phyloP scores from a whole-genome alignment of 2,329 filamentous ascomycete species.

The Sclerotinia trifoliorum region DNA sequence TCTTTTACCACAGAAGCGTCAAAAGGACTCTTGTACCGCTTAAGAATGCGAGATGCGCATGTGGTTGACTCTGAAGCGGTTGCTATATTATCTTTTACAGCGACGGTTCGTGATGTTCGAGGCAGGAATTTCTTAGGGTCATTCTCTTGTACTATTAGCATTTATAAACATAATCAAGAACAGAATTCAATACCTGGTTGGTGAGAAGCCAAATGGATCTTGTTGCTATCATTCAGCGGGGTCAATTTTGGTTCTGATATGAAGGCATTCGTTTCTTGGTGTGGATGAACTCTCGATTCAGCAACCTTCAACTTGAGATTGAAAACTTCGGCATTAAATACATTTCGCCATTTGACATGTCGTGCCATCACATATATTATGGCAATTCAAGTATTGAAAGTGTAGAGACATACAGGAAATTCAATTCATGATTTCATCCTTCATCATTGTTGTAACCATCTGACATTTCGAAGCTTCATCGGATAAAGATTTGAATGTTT shows the following conservation, averaged over 20 bases:
- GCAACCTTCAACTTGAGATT: not conserved
- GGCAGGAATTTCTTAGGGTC: not conserved
- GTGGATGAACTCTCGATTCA: slow-evolving; percentile 2
- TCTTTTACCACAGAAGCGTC: slow-evolving; percentile 76
- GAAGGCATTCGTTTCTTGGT: slow-evolving; percentile 21
- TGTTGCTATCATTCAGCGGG: not conserved
- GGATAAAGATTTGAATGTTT: slow-evolving; percentile 9
- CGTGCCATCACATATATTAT: slow-evolving; percentile 5
- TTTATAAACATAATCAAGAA: not conserved
- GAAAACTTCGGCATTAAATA: not conserved
- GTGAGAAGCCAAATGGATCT: not conserved
- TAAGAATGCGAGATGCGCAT: slow-evolving; percentile 75
- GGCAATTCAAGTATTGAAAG: slow-evolving; percentile 1
- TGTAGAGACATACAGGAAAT: not conserved
- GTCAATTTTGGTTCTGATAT: slow-evolving; percentile 17
- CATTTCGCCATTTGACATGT: not conserved
- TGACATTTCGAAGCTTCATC: not conserved
- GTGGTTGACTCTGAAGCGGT: slow-evolving; percentile 68
- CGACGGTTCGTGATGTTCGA: slow-evolving; percentile 21
- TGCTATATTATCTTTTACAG: slow-evolving; percentile 77
- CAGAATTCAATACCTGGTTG: not conserved
- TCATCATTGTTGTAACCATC: too few species aligned
- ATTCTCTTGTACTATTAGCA: slow-evolving; percentile 10
- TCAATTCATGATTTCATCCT: too few species aligned
- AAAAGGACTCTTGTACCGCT: slow-evolving; percentile 71